Base-by-base conservation (phyloP, 805 yeast species). In the Candida vaughaniae region DNA sequence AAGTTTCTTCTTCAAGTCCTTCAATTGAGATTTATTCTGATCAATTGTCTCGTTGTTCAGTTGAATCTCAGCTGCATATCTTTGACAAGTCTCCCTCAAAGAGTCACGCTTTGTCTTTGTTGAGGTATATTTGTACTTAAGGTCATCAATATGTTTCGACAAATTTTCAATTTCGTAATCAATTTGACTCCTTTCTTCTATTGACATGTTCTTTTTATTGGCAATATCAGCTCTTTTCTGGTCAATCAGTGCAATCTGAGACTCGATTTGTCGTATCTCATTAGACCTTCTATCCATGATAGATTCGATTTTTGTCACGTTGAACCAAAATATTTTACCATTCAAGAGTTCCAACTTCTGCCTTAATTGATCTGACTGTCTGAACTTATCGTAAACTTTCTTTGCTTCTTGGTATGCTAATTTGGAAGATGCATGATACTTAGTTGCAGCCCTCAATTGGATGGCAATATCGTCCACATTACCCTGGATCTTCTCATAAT, bases 311-410 rank as follows among this genome's bases (percentile, higher is more conserved):
- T 53, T 52, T 5, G 46, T 49, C 3, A 64, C 73, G 44, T 67
- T 68, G 38, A 49, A 68, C 74, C 73, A 67, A 40, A 55, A 61
- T 3, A 67, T 61, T 37, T 68, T 68, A 7, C 71, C 74, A 36
- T 64, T 56, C n/a, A 66, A 48, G 16, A 56, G 35, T 16, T 58
- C 56, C 25, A 64, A 54, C 37, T 56, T 57, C 28, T 52, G 47
- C 29, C 72, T 48, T 31, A 69, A 48, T 19, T 46, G 50, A 38
- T 64, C 69, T 0, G 66, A 57, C 30, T 60, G 58, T 33, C 51
- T 56, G 43, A 58, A 65, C 34, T 59, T 56, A 38, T 61, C 58
- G 48, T 64, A 66, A 2, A 58, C 41, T 10, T 52, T 43, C 11
- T 50, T 54, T 5, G 58, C 47, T 22, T 64, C 64, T 16, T 56